Evolutionary conservation across 2,329 filamentous ascomycete species (phyloP).

Genomic region (Lachnellula willkommii): DNA sequence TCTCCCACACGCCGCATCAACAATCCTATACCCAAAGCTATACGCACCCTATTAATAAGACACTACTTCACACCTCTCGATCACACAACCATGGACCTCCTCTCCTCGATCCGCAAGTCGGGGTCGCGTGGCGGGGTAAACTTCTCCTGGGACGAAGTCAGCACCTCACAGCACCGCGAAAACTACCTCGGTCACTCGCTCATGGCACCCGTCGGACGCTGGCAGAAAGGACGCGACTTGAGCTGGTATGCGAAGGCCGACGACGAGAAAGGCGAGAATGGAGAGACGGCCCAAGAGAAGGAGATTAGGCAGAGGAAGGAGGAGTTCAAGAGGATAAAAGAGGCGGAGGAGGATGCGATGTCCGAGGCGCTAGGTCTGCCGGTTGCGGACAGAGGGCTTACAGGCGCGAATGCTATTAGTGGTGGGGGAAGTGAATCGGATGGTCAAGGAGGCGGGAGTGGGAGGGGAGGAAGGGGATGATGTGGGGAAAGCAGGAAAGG

Average conservation of each 20-base stretch:
- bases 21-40: too few species aligned
- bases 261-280: slow-evolving; percentile 45
- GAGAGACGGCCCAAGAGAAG: slow-evolving; percentile 55
- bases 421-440: slow-evolving; percentile 54
- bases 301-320: slow-evolving; percentile 60
- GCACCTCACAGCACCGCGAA: slow-evolving; percentile 82
- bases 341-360: slow-evolving; percentile 89
- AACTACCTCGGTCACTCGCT: slow-evolving; percentile 72
- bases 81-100: slow-evolving; percentile 70
- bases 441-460: slow-evolving; percentile 42
- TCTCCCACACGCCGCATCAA: not conserved
- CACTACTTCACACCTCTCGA: not conserved
- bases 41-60: not conserved
- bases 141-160: slow-evolving; percentile 95
- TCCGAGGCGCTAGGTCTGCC: slow-evolving; percentile 76
- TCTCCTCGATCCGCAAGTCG: slow-evolving; percentile 82
- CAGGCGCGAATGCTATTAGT: slow-evolving; percentile 64
- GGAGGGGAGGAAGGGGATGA: slow-evolving; percentile 34
- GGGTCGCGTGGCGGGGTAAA: slow-evolving; percentile 91
- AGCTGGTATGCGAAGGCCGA: slow-evolving; percentile 59
- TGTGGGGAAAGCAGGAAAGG: slow-evolving; percentile 22
- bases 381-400: slow-evolving; percentile 49
- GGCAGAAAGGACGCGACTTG: slow-evolving; percentile 61
- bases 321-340: slow-evolving; percentile 77
- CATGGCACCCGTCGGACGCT: slow-evolving; percentile 69